A percentile compares a stretch with the other conserved stretches of the same genome.
These are phyloP conservation scores for Phytophthora boehmeriae DNA, from an alignment of 352 stramenopile genomes.

Conservation along the genomic window DNA sequence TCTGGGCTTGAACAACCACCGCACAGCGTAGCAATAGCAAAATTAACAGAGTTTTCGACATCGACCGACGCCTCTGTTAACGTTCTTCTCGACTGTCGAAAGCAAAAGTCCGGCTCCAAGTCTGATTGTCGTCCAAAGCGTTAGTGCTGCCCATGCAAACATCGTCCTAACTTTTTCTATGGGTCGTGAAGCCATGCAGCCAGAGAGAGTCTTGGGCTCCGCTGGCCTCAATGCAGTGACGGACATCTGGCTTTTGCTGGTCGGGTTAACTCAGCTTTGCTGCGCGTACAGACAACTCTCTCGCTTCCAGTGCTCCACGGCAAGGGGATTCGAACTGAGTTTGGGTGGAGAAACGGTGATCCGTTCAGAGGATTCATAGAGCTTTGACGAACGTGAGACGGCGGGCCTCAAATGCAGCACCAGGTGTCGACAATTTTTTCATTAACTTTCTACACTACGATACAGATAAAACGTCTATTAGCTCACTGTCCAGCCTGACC, in stretches of 20 bases:
- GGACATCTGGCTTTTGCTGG: conserved; percentile 15
- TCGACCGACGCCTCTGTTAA: no score
- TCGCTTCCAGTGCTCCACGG: no score
- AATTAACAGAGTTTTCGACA: background rate
- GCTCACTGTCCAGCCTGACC: conserved; percentile 20
- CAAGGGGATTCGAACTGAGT: no score
- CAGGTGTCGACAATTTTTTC: background rate
- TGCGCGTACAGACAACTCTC: no score
- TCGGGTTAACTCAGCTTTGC: background rate
- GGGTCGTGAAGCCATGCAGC: background rate
- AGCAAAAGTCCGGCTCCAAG: conserved; percentile 4
- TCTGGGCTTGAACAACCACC: conserved; percentile 3
- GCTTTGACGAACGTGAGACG: background rate
- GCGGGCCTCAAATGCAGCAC: conserved; percentile 1
- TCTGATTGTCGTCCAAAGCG: conserved; percentile 12
- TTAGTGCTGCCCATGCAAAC: conserved; percentile 5
- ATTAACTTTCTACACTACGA: conserved; percentile 5
- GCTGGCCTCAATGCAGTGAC: conserved; percentile 29
- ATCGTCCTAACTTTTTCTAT: background rate
- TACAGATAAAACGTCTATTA: conserved; percentile 15
- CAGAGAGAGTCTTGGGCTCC: conserved; percentile 31
- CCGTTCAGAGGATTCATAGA: background rate
- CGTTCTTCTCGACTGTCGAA: conserved; percentile 10
- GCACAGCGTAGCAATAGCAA: background rate
- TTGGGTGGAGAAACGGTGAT: background rate